Evolutionary conservation across 1,139 yeast genomes (phyloP).

Genomic region (Yamadazyma songkhlaensis): DNA sequence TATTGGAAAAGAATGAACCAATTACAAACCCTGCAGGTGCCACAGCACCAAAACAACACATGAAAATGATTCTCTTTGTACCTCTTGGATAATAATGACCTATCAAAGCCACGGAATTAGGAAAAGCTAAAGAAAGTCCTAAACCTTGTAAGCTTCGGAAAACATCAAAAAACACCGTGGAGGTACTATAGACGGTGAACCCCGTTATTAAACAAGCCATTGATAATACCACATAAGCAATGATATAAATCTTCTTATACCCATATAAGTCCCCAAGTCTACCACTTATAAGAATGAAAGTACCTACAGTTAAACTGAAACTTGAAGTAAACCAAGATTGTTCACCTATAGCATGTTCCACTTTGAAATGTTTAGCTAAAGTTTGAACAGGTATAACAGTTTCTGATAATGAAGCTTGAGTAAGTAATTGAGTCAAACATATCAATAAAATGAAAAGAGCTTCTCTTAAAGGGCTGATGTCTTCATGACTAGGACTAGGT

Average conservation of each 20-base stretch:
- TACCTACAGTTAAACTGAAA: conserved; percentile 58
- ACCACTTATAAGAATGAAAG: conserved; percentile 60
- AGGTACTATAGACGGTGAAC: conserved; percentile 39
- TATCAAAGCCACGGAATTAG: conserved; percentile 55
- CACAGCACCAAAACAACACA: conserved; percentile 54
- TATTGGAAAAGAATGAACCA: conserved; percentile 47
- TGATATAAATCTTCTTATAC: conserved; percentile 44
- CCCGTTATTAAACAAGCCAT: conserved; percentile 54
- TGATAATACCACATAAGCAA: conserved; percentile 48
- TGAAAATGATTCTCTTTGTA: conserved; percentile 33
- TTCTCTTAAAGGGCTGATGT: conserved; percentile 12
- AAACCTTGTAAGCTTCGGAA: conserved; percentile 60
- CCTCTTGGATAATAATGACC: conserved; percentile 52
- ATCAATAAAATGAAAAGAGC: conserved; percentile 9
- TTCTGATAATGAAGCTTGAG: conserved; percentile 51
- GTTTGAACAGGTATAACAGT: conserved; percentile 36
- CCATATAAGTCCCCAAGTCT: conserved; percentile 66
- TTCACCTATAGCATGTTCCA: conserved; percentile 35
- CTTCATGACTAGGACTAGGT: conserved; percentile 15
- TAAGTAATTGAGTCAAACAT: conserved; percentile 17
- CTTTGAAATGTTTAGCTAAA: conserved; percentile 38
- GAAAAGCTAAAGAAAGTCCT: conserved; percentile 56
- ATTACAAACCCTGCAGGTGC: conserved; percentile 58
- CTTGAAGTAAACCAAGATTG: conserved; percentile 61
- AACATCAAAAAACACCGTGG: conserved; percentile 44